These are phyloP conservation scores for Citrus trifoliata DNA, from an alignment of 345 rosid species.

Conservation along the genomic window DNA sequence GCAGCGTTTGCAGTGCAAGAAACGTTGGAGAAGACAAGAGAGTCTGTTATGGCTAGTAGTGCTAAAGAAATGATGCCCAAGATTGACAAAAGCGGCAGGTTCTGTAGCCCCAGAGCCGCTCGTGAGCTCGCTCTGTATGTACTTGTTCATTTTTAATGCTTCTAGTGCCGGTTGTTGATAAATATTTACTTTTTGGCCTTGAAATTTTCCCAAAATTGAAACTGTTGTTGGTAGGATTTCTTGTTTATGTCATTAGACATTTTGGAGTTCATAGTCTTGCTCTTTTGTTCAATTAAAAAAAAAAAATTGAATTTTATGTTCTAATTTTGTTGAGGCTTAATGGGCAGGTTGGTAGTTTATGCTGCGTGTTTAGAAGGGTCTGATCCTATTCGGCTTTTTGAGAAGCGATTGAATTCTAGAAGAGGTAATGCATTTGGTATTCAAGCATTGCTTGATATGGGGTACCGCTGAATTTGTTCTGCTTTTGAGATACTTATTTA, in stretches of 20 bases:
- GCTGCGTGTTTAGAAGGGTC: conserved; percentile 96
- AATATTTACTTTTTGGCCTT: not conserved
- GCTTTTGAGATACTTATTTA: not conserved
- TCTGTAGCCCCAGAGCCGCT: conserved; percentile 98
- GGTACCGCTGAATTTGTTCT: not conserved
- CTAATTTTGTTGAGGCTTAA: not conserved
- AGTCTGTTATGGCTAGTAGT: conserved; percentile 12
- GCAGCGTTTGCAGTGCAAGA: conserved; percentile 45
- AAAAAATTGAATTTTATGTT: not conserved
- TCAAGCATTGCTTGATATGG: not conserved
- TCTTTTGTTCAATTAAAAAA: no score
- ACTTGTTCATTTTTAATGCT: not conserved
- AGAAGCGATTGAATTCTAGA: conserved; percentile 79
- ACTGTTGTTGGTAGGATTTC: not conserved
- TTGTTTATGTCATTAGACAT: no score
- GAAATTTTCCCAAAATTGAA: not conserved
- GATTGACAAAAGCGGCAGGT: conserved; percentile 85
- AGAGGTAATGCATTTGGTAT: conserved; percentile 47
- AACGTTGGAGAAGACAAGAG: conserved; percentile 19
- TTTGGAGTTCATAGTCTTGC: no score
- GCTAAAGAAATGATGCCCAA: conserved; percentile 62
- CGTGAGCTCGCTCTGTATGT: conserved; percentile 93
- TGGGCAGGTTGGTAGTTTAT: conserved; percentile 61
- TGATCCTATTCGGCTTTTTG: conserved; percentile 86
- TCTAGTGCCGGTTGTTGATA: not conserved